These are phyloP conservation scores for Crithidia expoeki DNA, from an alignment of 208 protist species.

Conservation along the genomic window DNA sequence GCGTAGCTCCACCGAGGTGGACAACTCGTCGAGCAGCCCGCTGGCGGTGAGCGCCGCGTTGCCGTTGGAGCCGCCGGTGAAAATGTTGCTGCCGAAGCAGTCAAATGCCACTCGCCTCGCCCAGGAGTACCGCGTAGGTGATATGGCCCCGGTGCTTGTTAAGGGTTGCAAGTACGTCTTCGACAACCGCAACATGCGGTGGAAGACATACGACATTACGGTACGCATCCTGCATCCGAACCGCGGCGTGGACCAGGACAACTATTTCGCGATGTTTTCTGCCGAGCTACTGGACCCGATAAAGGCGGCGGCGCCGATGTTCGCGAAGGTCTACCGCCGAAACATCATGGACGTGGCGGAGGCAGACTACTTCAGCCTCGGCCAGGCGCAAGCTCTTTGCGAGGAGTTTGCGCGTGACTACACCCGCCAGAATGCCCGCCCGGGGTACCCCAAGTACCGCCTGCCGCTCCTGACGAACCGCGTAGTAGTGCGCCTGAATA, in stretches of 20 bases:
- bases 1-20: neutral
- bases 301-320: slow-evolving; percentile 37
- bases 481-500: slow-evolving; percentile 48
- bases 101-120: slow-evolving; percentile 2
- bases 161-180: slow-evolving; percentile 40
- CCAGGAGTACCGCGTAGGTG: slow-evolving; percentile 12
- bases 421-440: slow-evolving; percentile 20
- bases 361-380: slow-evolving; percentile 71
- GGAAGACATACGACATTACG: slow-evolving; percentile 38
- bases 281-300: slow-evolving; percentile 38
- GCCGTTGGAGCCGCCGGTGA: neutral
- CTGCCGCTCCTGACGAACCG: slow-evolving; percentile 48
- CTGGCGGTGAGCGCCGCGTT: neutral
- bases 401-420: slow-evolving; percentile 70
- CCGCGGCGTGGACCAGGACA: slow-evolving; percentile 51
- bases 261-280: slow-evolving; percentile 54
- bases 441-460: slow-evolving; percentile 9
- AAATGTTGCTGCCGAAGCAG: slow-evolving; percentile 13
- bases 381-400: slow-evolving; percentile 54
- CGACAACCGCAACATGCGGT: slow-evolving; percentile 29
- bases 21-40: slow-evolving; percentile 3
- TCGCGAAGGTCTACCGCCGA: slow-evolving; percentile 65
- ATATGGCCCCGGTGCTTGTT: slow-evolving; percentile 28
- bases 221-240: slow-evolving; percentile 54
- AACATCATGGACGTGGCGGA: slow-evolving; percentile 47